Percentiles rank a stretch among this genome's conserved stretches.
Evolutionary conservation across 345 rosid species (phyloP).

Genomic region (Eucalyptus polyanthemos): DNA sequence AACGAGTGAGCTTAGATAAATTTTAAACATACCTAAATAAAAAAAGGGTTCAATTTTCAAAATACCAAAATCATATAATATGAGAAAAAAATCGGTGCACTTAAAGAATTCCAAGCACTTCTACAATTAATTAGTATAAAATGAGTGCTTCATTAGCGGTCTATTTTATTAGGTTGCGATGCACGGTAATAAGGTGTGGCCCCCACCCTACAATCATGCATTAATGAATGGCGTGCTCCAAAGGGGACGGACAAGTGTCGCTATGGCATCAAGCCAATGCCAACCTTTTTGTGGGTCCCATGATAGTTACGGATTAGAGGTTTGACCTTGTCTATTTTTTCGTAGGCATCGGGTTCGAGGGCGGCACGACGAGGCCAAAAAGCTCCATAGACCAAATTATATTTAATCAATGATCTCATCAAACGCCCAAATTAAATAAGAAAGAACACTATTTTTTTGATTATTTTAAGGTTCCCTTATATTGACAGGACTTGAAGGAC

Average conservation of each 20-base stretch:
- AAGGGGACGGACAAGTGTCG: background rate
- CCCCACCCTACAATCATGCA: background rate
- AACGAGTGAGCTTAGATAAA: background rate
- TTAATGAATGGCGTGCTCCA: background rate
- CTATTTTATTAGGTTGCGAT: background rate
- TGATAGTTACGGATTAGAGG: background rate
- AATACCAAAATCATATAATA: background rate
- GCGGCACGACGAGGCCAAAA: slow-evolving; percentile 1
- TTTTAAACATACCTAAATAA: background rate
- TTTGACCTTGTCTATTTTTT: background rate
- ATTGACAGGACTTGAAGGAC: background rate
- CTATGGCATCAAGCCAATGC: background rate
- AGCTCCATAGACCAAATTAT: background rate
- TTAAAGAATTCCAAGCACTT: background rate
- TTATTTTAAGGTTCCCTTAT: background rate
- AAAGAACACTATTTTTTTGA: no score
- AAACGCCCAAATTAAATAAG: background rate
- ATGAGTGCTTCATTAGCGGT: background rate
- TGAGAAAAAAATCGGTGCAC: background rate
- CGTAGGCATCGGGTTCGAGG: background rate
- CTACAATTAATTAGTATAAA: background rate
- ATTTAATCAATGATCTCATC: background rate
- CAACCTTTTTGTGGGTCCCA: background rate
- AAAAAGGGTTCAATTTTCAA: background rate
- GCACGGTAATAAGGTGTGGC: background rate